Evolutionary conservation across 2,329 filamentous ascomycete species (phyloP), one percentile per base, ranked within the genome.

Genomic region (Curvularia sp.): DNA sequence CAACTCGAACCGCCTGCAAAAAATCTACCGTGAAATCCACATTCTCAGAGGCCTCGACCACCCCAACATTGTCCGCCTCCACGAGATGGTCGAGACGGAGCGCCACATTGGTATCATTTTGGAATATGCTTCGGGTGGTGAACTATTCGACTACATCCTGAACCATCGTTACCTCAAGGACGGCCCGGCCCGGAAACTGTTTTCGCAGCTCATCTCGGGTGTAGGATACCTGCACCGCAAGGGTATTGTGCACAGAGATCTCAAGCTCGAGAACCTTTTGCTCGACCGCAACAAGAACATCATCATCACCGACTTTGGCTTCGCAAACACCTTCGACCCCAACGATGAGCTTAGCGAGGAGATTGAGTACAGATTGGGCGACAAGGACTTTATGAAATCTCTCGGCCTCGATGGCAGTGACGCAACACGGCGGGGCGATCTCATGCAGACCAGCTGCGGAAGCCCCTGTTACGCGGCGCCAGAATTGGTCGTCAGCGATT

Each of bases 361-460:
- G 58, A 90, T 97, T 65, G 95, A 98, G 78, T 86, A 92, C 70
- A 91, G 93, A 63, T 81, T 99, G 22, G 86, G 87, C 26, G 94
- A 97, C 73, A 90, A 92, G 65, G 93, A 97, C 18, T 95, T 89
- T 73, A 90, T 98, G 61, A 94, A 94, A 80, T 85, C 89, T 51
- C 85, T 90, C 80, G 91, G 92, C n/a, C 82, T 98, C 49, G 94
- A 98, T 77, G 89, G 91, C 69, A 77, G 86, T 12, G 90, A 91
- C 65, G 93, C 92, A 13, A 84, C 88, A 71, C 86, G 94, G 61
- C 88, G 93, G 70, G 95, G 95, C 38, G 95, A 99, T 80, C 81
- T 99, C 72, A 99, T 99, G 95, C 94, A 97, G 79, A 99, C 95
- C 10, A 98, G 95, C 77, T 99, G 95, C 77, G 95, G 95, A 64